Evolutionary conservation across 257 asterid species (phyloP).

Genomic region (Przewalskia tangutica): DNA sequence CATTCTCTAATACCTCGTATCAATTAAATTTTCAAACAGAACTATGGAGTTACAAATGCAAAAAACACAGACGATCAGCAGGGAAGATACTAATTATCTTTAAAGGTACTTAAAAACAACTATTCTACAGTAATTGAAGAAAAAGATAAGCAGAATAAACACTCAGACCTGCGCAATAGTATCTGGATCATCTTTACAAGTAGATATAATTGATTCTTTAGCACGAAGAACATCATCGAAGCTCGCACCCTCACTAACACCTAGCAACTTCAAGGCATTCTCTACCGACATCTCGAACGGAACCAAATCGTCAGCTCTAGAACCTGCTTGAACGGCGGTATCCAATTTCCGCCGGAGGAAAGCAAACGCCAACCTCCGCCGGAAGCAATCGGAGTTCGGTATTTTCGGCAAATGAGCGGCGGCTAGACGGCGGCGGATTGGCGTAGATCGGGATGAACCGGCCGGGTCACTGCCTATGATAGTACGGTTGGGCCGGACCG

Average conservation of each 20-base stretch:
- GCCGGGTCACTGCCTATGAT: conserved; percentile 33
- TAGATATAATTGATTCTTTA: conserved; percentile 56
- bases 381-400: neutral
- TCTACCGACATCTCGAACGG: conserved; percentile 94
- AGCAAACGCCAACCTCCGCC: conserved; percentile 21
- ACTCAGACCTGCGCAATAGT: conserved; percentile 57
- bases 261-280: conserved; percentile 79
- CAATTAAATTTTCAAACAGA: neutral
- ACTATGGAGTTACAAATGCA: neutral
- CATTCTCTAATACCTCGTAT: neutral
- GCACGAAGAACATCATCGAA: conserved; percentile 95
- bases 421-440: conserved; percentile 11
- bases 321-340: conserved; percentile 57
- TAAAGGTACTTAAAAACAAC: neutral
- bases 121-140: neutral
- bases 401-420: conserved; percentile 12
- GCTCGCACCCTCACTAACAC: conserved; percentile 83
- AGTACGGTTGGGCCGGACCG: conserved; percentile 64
- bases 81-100: neutral
- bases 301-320: conserved; percentile 93
- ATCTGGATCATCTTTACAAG: conserved; percentile 69
- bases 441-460: conserved; percentile 19
- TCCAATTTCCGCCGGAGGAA: conserved; percentile 34
- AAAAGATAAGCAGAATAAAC: neutral
- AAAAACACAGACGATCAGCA: neutral